These are phyloP conservation scores for Thermomucor indicae-seudaticae DNA, from an alignment of 371 early-diverging fungal genomes.

Conservation along the genomic window DNA sequence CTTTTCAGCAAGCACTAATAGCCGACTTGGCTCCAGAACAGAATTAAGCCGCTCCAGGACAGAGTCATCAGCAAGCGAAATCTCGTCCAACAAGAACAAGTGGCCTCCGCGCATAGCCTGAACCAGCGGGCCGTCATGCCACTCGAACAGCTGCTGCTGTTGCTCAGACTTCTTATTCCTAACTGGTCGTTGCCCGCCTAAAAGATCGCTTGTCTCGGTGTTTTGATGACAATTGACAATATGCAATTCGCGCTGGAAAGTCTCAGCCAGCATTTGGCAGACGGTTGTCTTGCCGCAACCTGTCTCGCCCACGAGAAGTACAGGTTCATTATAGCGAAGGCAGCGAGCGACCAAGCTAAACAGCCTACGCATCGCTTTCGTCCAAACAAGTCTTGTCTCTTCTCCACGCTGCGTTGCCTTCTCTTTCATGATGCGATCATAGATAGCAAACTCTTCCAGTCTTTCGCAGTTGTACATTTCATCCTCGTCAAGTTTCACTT, in stretches of 20 bases:
- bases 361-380: conserved; percentile 89
- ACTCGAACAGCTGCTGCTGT: conserved; percentile 75
- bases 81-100: conserved; percentile 98
- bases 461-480: conserved; percentile 61
- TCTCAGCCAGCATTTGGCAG: conserved; percentile 86
- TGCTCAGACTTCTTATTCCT: conserved; percentile 54
- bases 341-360: conserved; percentile 87
- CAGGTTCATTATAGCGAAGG: conserved; percentile 87
- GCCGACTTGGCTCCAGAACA: conserved; percentile 92
- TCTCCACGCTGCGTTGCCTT: conserved; percentile 17
- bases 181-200: conserved; percentile 97
- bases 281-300: conserved; percentile 99
- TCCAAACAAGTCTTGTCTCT: conserved; percentile 82
- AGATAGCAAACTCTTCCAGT: conserved; percentile 54
- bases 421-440: conserved; percentile 23
- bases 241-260: conserved; percentile 63
- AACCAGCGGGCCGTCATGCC: conserved; percentile 96
- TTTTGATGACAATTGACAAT: conserved; percentile 98
- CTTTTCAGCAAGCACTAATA: conserved; percentile 94
- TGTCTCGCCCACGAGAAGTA: conserved; percentile 98
- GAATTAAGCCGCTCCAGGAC: conserved; percentile 99
- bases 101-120: conserved; percentile 94
- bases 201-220: conserved; percentile 96
- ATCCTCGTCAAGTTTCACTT: conserved; percentile 63
- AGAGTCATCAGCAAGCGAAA: conserved; percentile 98